These are phyloP conservation scores for Gamsiella multidivaricata DNA, from an alignment of 192 early-diverging fungal genomes.

Conservation along the genomic window DNA sequence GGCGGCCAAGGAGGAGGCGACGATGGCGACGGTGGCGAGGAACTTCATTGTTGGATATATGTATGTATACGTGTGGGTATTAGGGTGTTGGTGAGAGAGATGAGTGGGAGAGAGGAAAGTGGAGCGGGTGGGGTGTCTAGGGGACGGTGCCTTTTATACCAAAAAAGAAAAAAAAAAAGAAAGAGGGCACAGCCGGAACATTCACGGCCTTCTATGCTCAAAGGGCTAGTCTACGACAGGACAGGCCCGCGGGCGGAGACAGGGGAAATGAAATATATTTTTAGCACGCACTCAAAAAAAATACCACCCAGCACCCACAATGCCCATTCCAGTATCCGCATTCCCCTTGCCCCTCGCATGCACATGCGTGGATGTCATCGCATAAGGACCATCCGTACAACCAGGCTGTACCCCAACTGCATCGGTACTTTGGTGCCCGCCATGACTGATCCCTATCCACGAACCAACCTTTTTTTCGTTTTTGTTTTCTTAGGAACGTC, in stretches of 20 bases:
- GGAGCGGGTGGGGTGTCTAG: background rate
- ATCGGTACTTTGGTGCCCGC: too few relatives aligned
- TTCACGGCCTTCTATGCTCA: background rate
- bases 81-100: background rate
- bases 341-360: too few relatives aligned
- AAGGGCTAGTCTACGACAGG: too few relatives aligned
- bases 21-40: constrained; percentile 12
- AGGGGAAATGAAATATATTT: background rate
- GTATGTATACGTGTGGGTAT: background rate
- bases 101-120: constrained; percentile 1
- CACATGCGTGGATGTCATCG: too few relatives aligned
- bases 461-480: too few relatives aligned
- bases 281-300: background rate
- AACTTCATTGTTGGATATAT: too few relatives aligned
- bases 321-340: too few relatives aligned
- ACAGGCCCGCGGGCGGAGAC: background rate
- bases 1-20: constrained; percentile 18
- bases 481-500: too few relatives aligned
- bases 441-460: too few relatives aligned
- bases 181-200: constrained; percentile 2
- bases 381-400: too few relatives aligned
- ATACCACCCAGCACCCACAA: too few relatives aligned
- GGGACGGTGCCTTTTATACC: background rate
- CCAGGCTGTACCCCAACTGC: too few relatives aligned
- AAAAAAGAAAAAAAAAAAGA: constrained; percentile 1